Evolutionary conservation across 2,329 filamentous ascomycete genomes (phyloP).

Genomic region (Hypoxylon sp.): DNA sequence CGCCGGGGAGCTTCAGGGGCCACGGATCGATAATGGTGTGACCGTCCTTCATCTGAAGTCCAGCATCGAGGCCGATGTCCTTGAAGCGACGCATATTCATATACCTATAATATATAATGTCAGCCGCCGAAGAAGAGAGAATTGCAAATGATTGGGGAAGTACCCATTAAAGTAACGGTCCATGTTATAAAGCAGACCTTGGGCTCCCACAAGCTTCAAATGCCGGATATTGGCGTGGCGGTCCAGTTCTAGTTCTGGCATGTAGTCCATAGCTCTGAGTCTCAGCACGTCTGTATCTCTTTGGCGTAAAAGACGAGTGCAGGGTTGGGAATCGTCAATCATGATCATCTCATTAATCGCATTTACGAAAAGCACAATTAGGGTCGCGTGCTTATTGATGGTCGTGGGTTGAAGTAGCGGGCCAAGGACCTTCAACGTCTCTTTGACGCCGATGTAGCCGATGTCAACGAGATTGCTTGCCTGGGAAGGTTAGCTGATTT

Average conservation of each 20-base stretch:
- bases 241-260: not conserved
- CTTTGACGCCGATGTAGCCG: constrained; percentile 3
- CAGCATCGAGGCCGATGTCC: not conserved
- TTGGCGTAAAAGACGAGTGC: not conserved
- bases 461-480: constrained; percentile 22
- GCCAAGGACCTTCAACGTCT: constrained; percentile 12
- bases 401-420: constrained; percentile 17
- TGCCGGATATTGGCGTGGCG: not conserved
- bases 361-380: constrained; percentile 27
- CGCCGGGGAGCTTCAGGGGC: constrained; percentile 28
- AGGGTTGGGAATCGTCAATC: not conserved
- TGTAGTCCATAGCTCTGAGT: not conserved
- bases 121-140: not conserved
- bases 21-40: constrained; percentile 41
- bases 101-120: constrained; percentile 27
- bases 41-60: constrained; percentile 32
- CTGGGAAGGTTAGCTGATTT: constrained; percentile 1
- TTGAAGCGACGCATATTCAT: constrained; percentile 12
- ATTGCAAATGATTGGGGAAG: not conserved
- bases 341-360: constrained; percentile 11
- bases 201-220: not conserved
- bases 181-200: constrained; percentile 20
- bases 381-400: constrained; percentile 30
- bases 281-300: too few relatives aligned
- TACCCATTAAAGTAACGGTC: constrained; percentile 34